A percentile compares a stretch with the other conserved stretches of the same genome.
phyloP scores from a whole-genome alignment of 805 yeast genomes.

The Kuraishia ogatae region DNA sequence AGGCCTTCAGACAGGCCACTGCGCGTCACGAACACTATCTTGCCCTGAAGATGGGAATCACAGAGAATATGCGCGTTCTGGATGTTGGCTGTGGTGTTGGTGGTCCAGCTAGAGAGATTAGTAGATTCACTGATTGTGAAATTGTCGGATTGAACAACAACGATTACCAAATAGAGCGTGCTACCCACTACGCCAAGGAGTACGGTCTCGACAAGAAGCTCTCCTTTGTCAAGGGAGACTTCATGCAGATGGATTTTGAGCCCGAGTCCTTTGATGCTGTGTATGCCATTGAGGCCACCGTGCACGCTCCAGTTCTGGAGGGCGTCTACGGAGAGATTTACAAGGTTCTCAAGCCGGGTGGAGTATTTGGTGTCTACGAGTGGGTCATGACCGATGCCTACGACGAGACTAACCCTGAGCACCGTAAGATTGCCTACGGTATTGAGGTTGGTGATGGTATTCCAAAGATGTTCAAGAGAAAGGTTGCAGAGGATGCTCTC shows the following conservation, averaged over 20 bases:
- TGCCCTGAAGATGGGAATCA: constrained; percentile 77
- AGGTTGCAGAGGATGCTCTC: constrained; percentile 84
- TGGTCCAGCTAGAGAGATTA: constrained; percentile 96
- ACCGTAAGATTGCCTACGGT: constrained; percentile 92
- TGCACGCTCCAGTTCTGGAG: constrained; percentile 92
- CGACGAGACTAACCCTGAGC: constrained; percentile 81
- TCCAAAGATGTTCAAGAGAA: constrained; percentile 86
- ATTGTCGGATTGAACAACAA: constrained; percentile 92
- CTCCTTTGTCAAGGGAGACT: constrained; percentile 90
- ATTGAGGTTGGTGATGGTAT: constrained; percentile 98
- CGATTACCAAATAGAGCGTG: constrained; percentile 94
- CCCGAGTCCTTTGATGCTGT: constrained; percentile 90
- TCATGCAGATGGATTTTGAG: constrained; percentile 97
- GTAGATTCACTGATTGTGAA: constrained; percentile 80
- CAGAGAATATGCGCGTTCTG: constrained; percentile 75
- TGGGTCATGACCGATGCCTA: constrained; percentile 98
- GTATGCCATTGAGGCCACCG: constrained; percentile 97
- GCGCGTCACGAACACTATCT: constrained; percentile 97
- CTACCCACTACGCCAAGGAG: constrained; percentile 66
- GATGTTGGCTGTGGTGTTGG: constrained; percentile 99
- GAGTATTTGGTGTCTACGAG: constrained; percentile 95
- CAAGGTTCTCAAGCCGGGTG: constrained; percentile 96
- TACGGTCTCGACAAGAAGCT: constrained; percentile 64
- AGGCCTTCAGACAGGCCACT: constrained; percentile 86
- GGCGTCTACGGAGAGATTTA: constrained; percentile 94